Evolutionary conservation across 2,329 filamentous ascomycete genomes (phyloP), one percentile per base, ranked within the genome.

Genomic region (Meredithiella fracta): DNA sequence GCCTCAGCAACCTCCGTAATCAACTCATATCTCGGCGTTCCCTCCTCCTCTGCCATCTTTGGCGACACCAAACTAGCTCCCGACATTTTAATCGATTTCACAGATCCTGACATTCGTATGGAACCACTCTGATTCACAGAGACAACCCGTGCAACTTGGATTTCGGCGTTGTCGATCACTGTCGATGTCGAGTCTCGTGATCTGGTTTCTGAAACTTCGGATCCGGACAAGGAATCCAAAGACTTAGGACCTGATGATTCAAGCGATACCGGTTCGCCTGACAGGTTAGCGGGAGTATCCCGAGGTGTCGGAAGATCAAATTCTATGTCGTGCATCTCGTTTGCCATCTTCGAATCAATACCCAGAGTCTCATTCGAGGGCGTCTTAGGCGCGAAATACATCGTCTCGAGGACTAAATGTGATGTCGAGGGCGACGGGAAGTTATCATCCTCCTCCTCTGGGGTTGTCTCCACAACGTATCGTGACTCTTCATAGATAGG

Each of bases 131-230:
- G 51, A 17, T 53, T 29, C 17, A 53, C 51, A 23, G 51, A 53
- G 14, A 31, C 51, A 22, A 53, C 51, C 11, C 51, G 51, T 5
- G 51, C 51, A 22, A 53, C 51, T 17, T 53, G 31, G 15, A 53
- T 38, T 9, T 53, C 51, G 4, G 51, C 5, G 9, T 38, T 20
- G 23, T 53, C 51, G 4, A 15, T 22, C 34, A 53, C 9, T 9
- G 22, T 23, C 17, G 51, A 31, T 9, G 31, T 53, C 22, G 15
- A 22, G 3, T 26, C 51, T 53, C 51, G 51, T 22, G 51, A 53
- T 15, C 44, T 49, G 20, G 44, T 8, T 11, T 49, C 22, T 25
- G 23, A 49, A 3, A 8, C 8, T 1, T 49, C 44, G 17, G 44
- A 26, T 20, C 9, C 44, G 5, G 22, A 22, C 25, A 26, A 23